These are phyloP conservation scores for Amanita pallidorosea DNA, from an alignment of 768 basidiomycete genomes.

Conservation along the genomic window DNA sequence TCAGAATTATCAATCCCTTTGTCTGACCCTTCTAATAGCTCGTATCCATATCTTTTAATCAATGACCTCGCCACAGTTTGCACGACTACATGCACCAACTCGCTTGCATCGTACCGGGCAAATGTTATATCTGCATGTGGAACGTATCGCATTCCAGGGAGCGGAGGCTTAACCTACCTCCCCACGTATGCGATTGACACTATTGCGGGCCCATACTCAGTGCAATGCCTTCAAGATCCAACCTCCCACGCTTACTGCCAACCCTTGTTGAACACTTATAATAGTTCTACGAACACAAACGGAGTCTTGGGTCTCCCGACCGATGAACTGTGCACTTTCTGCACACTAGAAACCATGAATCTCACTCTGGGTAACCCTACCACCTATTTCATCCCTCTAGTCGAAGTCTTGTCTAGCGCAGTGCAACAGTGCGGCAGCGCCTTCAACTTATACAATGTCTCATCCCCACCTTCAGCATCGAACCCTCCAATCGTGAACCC, in stretches of 20 bases:
- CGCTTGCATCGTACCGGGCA: conserved; percentile 12
- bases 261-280: conserved; percentile 8
- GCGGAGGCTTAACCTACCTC: conserved; percentile 12
- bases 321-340: conserved; percentile 14
- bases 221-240: conserved; percentile 15
- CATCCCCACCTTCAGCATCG: not conserved
- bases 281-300: conserved; percentile 7
- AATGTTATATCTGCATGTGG: conserved; percentile 13
- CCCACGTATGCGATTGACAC: conserved; percentile 14
- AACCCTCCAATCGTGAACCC: conserved; percentile 4
- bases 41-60: conserved; percentile 4
- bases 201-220: conserved; percentile 13
- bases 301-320: conserved; percentile 13
- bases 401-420: conserved; percentile 8
- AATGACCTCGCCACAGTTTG: conserved; percentile 10
- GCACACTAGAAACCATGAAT: conserved; percentile 13
- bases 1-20: not conserved
- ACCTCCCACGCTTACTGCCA: conserved; percentile 10
- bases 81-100: conserved; percentile 10
- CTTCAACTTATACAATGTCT: not conserved
- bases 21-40: not conserved
- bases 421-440: conserved; percentile 9
- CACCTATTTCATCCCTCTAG: conserved; percentile 10
- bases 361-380: conserved; percentile 12
- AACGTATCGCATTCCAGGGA: conserved; percentile 8